Percentiles rank a stretch among this genome's conserved stretches.
Conservation (phyloP, 768 basidiomycete species). For the Coprinellus aureogranulatus region DNA sequence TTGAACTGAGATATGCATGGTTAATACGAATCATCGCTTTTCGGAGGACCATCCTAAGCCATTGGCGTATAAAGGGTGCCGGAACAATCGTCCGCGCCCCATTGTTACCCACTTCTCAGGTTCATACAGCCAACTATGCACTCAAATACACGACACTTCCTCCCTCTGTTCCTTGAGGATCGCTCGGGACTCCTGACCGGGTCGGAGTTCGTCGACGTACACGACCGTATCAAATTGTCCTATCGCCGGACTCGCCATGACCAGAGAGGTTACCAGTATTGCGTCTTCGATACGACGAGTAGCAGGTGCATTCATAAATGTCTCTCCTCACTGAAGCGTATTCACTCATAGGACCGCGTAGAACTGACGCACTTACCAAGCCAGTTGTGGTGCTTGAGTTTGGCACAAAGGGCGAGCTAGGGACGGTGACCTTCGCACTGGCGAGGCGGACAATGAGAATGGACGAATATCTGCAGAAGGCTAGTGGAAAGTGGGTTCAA, state of each 20-base stretch:
- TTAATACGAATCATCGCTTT: no score
- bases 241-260: slow-evolving; percentile 44
- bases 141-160: slow-evolving; percentile 35
- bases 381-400: slow-evolving; percentile 54
- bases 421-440: slow-evolving; percentile 43
- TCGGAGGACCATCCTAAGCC: no score
- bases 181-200: slow-evolving; percentile 50
- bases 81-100: no score
- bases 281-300: slow-evolving; percentile 46
- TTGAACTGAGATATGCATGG: no score
- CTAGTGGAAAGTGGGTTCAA: slow-evolving; percentile 40
- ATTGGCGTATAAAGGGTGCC: no score
- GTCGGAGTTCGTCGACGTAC: slow-evolving; percentile 60
- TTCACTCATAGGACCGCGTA: no score
- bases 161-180: slow-evolving; percentile 67
- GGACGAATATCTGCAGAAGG: slow-evolving; percentile 52
- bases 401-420: slow-evolving; percentile 47
- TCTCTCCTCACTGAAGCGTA: no score
- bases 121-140: neutral
- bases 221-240: slow-evolving; percentile 54
- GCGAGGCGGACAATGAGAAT: slow-evolving; percentile 35
- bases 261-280: slow-evolving; percentile 43
- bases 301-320: no score
- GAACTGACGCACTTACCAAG: slow-evolving; percentile 18
- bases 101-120: no score